Evolutionary conservation across 83 land plant species (phyloP).

Genomic region (Thuja plicata): DNA sequence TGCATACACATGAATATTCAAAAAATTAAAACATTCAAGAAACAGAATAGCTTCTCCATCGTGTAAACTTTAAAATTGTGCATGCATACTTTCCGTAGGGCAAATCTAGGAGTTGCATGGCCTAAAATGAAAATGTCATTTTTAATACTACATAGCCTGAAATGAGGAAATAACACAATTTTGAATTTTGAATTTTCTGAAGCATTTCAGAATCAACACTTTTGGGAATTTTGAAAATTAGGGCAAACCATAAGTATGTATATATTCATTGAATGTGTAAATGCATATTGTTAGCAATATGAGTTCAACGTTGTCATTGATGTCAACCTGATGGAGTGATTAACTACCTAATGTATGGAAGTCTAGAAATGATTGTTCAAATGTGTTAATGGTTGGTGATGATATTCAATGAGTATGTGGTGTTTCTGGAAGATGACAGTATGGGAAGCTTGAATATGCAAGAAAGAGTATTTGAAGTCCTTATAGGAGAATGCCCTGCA

Average conservation of each 20-base stretch:
- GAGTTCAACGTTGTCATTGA: too few relatives aligned
- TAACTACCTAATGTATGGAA: too few relatives aligned
- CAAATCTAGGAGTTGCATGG: not conserved
- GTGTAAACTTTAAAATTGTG: not conserved
- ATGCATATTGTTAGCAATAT: not conserved
- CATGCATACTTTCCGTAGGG: not conserved
- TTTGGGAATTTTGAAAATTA: not conserved
- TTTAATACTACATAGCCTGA: not conserved
- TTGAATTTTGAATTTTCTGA: not conserved
- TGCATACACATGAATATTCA: not conserved
- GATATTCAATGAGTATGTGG: too few relatives aligned
- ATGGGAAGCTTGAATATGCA: too few relatives aligned
- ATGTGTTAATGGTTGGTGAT: too few relatives aligned
- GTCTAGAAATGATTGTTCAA: too few relatives aligned
- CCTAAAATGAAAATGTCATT: not conserved
- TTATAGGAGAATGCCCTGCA: too few relatives aligned
- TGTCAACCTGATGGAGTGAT: too few relatives aligned
- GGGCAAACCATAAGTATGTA: not conserved
- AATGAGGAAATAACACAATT: not conserved
- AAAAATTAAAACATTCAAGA: not conserved
- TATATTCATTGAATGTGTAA: not conserved
- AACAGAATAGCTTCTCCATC: not conserved
- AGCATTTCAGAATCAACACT: not conserved
- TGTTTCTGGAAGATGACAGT: too few relatives aligned
- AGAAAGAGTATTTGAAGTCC: too few relatives aligned